Percentiles rank a stretch among this genome's conserved stretches.
These are phyloP conservation scores for Sporothrix humicola DNA, from an alignment of 2,329 filamentous ascomycete species.

Conservation along the genomic window DNA sequence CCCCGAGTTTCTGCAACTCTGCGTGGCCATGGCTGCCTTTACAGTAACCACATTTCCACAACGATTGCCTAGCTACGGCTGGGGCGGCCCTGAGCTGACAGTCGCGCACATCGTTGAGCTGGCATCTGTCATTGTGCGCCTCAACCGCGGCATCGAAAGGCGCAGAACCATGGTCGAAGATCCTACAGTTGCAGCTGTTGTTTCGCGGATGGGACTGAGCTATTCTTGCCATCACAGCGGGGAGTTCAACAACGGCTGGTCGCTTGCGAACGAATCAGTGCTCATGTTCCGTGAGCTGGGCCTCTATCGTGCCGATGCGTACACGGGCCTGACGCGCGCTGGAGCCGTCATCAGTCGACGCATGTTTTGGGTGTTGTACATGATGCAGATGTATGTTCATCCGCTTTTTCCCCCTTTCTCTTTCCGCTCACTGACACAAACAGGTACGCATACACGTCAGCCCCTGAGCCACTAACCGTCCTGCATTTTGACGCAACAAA, in stretches of 20 bases:
- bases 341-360: conserved; percentile 17
- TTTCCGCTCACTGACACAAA: not conserved
- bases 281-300: conserved; percentile 23
- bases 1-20: conserved; percentile 17
- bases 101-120: conserved; percentile 17
- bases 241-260: conserved; percentile 28
- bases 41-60: conserved; percentile 17
- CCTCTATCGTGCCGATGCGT: conserved; percentile 23
- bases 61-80: not conserved
- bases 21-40: conserved; percentile 24
- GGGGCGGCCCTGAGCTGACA: conserved; percentile 20
- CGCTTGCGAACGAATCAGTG: conserved; percentile 18
- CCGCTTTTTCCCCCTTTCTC: not conserved
- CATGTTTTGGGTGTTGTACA: conserved; percentile 26
- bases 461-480: conserved; percentile 10
- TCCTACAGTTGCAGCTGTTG: conserved; percentile 17
- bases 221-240: conserved; percentile 22
- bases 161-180: conserved; percentile 20
- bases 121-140: conserved; percentile 21
- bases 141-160: conserved; percentile 8
- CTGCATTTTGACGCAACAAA: conserved; percentile 9
- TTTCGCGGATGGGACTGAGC: conserved; percentile 14
- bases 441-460: conserved; percentile 24
- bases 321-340: not conserved
- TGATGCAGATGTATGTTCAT: conserved; percentile 22